These are phyloP conservation scores for Xylariaceae sp. DNA, from an alignment of 2,329 filamentous ascomycete genomes.

Conservation along the genomic window DNA sequence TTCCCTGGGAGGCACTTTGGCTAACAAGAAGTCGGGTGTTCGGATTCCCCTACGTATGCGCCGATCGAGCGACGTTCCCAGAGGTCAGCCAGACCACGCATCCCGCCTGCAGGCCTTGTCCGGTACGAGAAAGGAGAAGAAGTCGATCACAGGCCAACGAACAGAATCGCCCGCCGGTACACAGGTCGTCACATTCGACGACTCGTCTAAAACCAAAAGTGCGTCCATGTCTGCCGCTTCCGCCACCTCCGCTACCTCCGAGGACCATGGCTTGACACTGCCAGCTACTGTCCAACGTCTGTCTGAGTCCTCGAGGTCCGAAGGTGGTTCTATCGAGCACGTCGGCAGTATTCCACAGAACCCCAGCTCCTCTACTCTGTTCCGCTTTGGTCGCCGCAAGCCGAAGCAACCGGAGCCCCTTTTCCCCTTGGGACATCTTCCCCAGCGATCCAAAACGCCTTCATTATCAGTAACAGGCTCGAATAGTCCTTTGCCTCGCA, in stretches of 20 bases:
- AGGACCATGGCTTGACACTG: conserved; percentile 56
- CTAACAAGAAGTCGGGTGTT: conserved; percentile 51
- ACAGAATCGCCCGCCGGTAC: conserved; percentile 35
- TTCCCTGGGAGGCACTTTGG: conserved; percentile 38
- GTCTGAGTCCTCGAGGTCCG: conserved; percentile 86
- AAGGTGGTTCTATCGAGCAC: conserved; percentile 70
- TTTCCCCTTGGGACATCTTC: conserved; percentile 82
- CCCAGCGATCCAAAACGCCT: conserved; percentile 57
- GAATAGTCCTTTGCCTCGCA: conserved; percentile 39
- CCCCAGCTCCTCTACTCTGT: conserved; percentile 68
- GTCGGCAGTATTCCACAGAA: conserved; percentile 51
- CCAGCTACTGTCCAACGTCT: conserved; percentile 60
- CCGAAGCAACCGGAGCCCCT: conserved; percentile 69
- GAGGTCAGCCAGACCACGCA: conserved; percentile 29
- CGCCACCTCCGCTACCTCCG: conserved; percentile 57
- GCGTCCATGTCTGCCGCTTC: conserved; percentile 41
- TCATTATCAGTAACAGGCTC: conserved; percentile 33
- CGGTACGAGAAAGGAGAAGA: conserved; percentile 37
- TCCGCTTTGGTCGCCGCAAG: conserved; percentile 71
- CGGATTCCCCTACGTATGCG: conserved; percentile 50
- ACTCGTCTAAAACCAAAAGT: conserved; percentile 38
- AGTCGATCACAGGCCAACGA: conserved; percentile 36
- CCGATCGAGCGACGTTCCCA: conserved; percentile 46
- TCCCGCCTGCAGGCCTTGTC: conserved; percentile 19
- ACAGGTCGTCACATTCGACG: conserved; percentile 54